phyloP scores from a whole-genome alignment of 257 asterid genomes.

The Solanum etuberosum region DNA sequence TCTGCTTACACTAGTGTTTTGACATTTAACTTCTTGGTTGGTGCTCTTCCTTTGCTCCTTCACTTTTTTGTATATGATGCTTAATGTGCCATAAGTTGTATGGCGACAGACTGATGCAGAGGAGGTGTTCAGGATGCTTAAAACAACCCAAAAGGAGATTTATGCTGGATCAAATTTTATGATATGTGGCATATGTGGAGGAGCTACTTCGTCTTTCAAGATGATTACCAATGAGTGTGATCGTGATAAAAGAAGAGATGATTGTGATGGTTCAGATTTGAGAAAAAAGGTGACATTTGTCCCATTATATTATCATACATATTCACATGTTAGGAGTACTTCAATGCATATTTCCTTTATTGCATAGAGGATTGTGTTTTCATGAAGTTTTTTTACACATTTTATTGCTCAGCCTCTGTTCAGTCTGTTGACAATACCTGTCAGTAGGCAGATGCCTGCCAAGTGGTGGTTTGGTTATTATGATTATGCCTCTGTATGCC shows the following conservation, averaged over 20 bases:
- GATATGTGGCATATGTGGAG: conserved; percentile 92
- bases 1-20: not conserved
- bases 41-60: not conserved
- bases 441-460: not conserved
- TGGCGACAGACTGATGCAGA: conserved; percentile 71
- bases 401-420: not conserved
- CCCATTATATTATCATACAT: not conserved
- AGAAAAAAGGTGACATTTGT: conserved; percentile 32
- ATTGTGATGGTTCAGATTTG: conserved; percentile 36
- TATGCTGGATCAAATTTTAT: conserved; percentile 32
- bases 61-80: not conserved
- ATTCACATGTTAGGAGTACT: not conserved
- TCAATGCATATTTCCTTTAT: not conserved
- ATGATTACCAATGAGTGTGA: conserved; percentile 36
- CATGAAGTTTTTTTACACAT: not conserved
- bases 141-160: conserved; percentile 31
- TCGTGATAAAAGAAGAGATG: conserved; percentile 16
- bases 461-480: not conserved
- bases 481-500: not conserved
- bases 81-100: not conserved
- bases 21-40: not conserved
- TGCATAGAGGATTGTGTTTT: not conserved
- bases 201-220: conserved; percentile 57
- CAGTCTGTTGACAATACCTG: not conserved
- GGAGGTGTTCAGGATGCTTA: conserved; percentile 59